Conservation (phyloP, 2,329 filamentous ascomycete genomes). For the Alternaria sp. region DNA sequence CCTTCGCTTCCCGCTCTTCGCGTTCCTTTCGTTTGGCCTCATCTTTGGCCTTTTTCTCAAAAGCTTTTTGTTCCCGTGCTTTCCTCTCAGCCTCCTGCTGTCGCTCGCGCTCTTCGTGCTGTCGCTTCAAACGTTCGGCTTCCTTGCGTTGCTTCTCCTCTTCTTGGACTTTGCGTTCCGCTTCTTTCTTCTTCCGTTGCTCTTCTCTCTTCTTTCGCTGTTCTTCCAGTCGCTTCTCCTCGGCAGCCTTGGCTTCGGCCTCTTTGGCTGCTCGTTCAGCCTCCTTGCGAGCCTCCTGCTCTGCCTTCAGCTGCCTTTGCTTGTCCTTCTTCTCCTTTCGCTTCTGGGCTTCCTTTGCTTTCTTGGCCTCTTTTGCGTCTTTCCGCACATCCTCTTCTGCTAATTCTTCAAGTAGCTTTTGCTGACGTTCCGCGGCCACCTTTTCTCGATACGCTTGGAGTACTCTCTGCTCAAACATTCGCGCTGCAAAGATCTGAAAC, state of each 20-base stretch:
- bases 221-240: constrained; percentile 82
- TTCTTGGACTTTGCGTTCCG: constrained; percentile 87
- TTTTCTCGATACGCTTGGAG: constrained; percentile 98
- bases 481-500: constrained; percentile 99
- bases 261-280: constrained; percentile 91
- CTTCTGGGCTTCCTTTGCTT: constrained; percentile 91
- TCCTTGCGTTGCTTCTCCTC: constrained; percentile 87
- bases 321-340: constrained; percentile 92
- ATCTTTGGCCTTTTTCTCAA: constrained; percentile 78
- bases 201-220: constrained; percentile 84
- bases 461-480: constrained; percentile 99
- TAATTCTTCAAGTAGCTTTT: constrained; percentile 88
- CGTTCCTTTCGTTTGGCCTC: constrained; percentile 80
- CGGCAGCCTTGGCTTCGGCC: constrained; percentile 75
- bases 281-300: constrained; percentile 86
- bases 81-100: constrained; percentile 88
- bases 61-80: constrained; percentile 78
- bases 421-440: constrained; percentile 89
- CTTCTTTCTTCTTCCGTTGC: constrained; percentile 88
- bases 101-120: constrained; percentile 84
- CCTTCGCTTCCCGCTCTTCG: constrained; percentile 67
- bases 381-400: constrained; percentile 82
- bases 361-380: constrained; percentile 86
- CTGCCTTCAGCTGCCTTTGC: constrained; percentile 87
- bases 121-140: constrained; percentile 78